Base-by-base conservation (phyloP, 2,329 filamentous ascomycete species). In the Cercospora zeina region DNA sequence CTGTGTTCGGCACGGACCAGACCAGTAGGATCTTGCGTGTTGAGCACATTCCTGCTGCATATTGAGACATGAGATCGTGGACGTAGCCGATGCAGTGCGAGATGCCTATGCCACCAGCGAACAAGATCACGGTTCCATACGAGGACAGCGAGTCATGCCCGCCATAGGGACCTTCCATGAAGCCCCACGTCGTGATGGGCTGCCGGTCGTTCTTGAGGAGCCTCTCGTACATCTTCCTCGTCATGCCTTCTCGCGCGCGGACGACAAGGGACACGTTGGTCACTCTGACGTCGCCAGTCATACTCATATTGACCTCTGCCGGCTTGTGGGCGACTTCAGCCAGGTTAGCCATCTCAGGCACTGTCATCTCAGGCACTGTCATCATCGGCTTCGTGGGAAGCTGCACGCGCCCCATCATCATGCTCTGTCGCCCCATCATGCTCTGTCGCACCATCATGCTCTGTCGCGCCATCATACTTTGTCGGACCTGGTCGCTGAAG, bases 71-170 rank as follows among this genome's bases (percentile, higher is more conserved):
- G 0, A 93, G 83, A 66, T 91, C 85, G 61, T 87, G 86, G 39
- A 93, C 83, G 73, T 90, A 89, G 57, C 88, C 88, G 27, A 92
- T 85, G 66, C 89, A 88, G 69, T 93, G 89, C 0, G 90, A 91
- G 69, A 93, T 90, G 65, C 90, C 90, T 11, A 93, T 88, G 69
- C 90, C 90, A 61, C 89, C 90, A 0, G 90, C 90, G 72, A 93
- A 90, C 39, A 93, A 83, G 74, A 93, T 85, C 31, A 89, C 86
- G 0, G 89, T 91, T 66, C 90, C 90, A 75, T 91, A 93, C 1
- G 88, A 91, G 63, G 87, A 82, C 73, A 93, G 82, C 67, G 80
- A 81, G 73, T 91, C 87, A 72, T 87, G 81, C 37, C 87, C 88
- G 54, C 89, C 83, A 71, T 93, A 93, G 0, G 90, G 90, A 0